Evolutionary conservation across 257 asterid species (phyloP).

Genomic region (Solanum clarkiae): DNA sequence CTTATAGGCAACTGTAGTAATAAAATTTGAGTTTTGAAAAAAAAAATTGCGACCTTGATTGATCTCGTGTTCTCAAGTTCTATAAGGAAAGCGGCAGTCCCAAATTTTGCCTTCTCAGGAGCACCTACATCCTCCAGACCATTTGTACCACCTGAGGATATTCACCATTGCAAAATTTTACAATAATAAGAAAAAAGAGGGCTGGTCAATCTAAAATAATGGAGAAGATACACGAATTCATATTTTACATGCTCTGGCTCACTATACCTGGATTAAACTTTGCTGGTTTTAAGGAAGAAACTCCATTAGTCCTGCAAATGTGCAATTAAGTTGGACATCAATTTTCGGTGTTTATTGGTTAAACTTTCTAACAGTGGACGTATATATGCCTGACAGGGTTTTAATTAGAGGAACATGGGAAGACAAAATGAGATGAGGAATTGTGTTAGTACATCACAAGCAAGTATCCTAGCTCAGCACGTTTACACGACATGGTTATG

Average conservation of each 20-base stretch:
- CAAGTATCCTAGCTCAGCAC: background rate
- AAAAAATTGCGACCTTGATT: slow-evolving; percentile 50
- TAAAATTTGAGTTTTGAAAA: background rate
- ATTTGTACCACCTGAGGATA: background rate
- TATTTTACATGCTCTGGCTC: background rate
- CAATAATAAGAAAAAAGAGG: background rate
- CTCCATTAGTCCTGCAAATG: slow-evolving; percentile 5
- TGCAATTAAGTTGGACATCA: background rate
- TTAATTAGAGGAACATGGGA: background rate
- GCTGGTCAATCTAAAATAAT: background rate
- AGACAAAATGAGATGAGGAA: background rate
- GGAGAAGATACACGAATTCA: background rate
- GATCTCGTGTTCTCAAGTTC: slow-evolving; percentile 73
- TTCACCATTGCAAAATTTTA: background rate
- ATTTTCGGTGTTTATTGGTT: background rate
- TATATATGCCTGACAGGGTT: background rate
- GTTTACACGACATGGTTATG: background rate
- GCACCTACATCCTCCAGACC: slow-evolving; percentile 40
- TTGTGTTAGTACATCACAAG: background rate
- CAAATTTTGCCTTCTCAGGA: slow-evolving; percentile 44
- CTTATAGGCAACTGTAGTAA: background rate
- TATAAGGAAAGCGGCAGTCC: slow-evolving; percentile 70
- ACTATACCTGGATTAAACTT: background rate
- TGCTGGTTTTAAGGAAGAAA: slow-evolving; percentile 1
- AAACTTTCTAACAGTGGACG: background rate